These are phyloP conservation scores for Mycena galericulata DNA, from an alignment of 768 basidiomycete genomes.

Conservation along the genomic window DNA sequence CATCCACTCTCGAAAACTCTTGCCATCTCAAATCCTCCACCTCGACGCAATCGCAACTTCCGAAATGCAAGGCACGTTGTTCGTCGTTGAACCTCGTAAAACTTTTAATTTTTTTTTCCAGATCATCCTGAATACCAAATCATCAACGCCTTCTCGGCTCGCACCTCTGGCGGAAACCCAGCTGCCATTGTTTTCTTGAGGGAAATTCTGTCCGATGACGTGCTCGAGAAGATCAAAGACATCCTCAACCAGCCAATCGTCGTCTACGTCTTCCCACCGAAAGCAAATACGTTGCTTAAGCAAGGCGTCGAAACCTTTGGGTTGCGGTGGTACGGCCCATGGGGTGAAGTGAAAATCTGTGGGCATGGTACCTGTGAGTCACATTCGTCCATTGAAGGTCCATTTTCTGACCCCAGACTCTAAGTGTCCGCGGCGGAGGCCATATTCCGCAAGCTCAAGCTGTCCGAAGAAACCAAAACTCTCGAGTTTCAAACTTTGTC, in stretches of 20 bases:
- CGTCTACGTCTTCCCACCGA: slow-evolving; percentile 15
- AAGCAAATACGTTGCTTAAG: neutral
- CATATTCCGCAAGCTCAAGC: slow-evolving; percentile 12
- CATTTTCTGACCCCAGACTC: neutral
- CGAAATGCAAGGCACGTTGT: neutral
- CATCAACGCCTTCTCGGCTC: slow-evolving; percentile 10
- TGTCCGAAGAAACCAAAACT: neutral
- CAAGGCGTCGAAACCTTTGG: neutral
- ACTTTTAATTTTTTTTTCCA: neutral
- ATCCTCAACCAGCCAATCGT: slow-evolving; percentile 24
- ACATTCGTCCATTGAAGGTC: too few species aligned
- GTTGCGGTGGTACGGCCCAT: slow-evolving; percentile 24
- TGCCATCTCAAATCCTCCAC: too few species aligned
- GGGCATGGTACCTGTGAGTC: slow-evolving; percentile 27
- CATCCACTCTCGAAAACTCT: too few species aligned
- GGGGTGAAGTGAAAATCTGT: slow-evolving; percentile 17
- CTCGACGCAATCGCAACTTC: neutral
- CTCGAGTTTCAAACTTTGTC: slow-evolving; percentile 23
- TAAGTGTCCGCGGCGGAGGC: slow-evolving; percentile 25
- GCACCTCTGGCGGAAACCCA: slow-evolving; percentile 19
- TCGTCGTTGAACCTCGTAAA: neutral
- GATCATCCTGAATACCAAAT: slow-evolving; percentile 3
- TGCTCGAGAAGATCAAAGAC: slow-evolving; percentile 16
- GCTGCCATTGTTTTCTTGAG: slow-evolving; percentile 21
- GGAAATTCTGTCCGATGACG: slow-evolving; percentile 1